Conservation (phyloP, 352 stramenopile species). For the Plasmopara muralis region DNA sequence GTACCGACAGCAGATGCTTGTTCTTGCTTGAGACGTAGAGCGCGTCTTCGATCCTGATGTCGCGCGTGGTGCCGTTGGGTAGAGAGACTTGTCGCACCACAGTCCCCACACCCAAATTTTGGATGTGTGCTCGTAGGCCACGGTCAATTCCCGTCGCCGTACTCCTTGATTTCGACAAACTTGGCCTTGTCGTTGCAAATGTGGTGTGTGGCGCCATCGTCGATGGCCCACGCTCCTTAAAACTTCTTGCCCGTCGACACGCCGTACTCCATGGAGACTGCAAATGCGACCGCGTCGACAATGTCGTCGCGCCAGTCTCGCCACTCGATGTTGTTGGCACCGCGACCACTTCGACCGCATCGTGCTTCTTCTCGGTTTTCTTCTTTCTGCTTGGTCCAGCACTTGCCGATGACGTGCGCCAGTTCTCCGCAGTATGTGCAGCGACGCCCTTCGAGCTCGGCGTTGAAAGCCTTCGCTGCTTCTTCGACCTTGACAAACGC, state of each 20-base stretch:
- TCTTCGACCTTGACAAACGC: not conserved
- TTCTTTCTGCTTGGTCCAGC: conserved; percentile 1
- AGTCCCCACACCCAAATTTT: not conserved
- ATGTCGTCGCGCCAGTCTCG: not conserved
- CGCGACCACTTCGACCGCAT: not conserved
- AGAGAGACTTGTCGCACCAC: not conserved
- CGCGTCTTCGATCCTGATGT: no score
- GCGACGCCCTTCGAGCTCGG: not conserved
- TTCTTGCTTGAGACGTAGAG: no score
- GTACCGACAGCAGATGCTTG: no score
- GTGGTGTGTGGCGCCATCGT: not conserved
- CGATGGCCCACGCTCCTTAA: not conserved
- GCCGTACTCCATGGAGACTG: not conserved
- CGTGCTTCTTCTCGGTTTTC: not conserved
- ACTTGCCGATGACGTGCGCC: not conserved
- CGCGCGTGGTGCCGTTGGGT: no score
- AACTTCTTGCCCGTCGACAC: not conserved
- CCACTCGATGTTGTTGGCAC: no score
- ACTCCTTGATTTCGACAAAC: not conserved
- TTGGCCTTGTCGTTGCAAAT: not conserved
- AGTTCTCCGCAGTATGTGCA: no score
- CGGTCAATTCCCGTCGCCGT: not conserved
- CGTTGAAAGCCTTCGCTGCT: not conserved
- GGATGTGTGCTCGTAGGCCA: not conserved
- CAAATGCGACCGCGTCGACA: not conserved